Conservation (phyloP, 2,329 filamentous ascomycete genomes). For the Trichoderma breve region DNA sequence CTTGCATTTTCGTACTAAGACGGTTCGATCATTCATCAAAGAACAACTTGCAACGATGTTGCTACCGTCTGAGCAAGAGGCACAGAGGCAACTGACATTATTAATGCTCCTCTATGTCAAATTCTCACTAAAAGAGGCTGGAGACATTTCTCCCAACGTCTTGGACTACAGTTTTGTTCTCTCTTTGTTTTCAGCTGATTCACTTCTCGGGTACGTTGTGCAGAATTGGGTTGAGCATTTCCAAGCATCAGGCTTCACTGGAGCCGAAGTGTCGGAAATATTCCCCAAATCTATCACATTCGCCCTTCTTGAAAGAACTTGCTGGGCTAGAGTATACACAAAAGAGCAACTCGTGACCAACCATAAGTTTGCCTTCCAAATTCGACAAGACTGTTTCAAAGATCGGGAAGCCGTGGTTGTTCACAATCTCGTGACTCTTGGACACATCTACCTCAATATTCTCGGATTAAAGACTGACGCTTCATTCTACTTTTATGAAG, state of each 20-base stretch:
- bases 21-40: not conserved
- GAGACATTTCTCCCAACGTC: not conserved
- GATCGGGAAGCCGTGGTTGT: not conserved
- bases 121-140: not conserved
- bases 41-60: not conserved
- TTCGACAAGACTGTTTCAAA: not conserved
- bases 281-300: not conserved
- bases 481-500: slow-evolving; percentile 38
- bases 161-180: slow-evolving; percentile 25
- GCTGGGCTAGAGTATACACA: not conserved
- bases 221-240: slow-evolving; percentile 39
- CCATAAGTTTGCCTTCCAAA: not conserved
- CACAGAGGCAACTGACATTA: not conserved
- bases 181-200: slow-evolving; percentile 29
- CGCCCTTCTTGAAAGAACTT: not conserved
- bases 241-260: slow-evolving; percentile 33
- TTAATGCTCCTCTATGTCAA: not conserved
- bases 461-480: slow-evolving; percentile 27
- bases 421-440: slow-evolving; percentile 30
- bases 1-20: not conserved
- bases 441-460: slow-evolving; percentile 31
- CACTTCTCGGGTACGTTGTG: slow-evolving; percentile 37
- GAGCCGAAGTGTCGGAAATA: slow-evolving; percentile 20
- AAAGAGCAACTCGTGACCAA: not conserved
- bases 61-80: not conserved